Conservation (phyloP, 1,284 basidiomycete genomes). For the Melanopsichium pennsylvanicum region DNA sequence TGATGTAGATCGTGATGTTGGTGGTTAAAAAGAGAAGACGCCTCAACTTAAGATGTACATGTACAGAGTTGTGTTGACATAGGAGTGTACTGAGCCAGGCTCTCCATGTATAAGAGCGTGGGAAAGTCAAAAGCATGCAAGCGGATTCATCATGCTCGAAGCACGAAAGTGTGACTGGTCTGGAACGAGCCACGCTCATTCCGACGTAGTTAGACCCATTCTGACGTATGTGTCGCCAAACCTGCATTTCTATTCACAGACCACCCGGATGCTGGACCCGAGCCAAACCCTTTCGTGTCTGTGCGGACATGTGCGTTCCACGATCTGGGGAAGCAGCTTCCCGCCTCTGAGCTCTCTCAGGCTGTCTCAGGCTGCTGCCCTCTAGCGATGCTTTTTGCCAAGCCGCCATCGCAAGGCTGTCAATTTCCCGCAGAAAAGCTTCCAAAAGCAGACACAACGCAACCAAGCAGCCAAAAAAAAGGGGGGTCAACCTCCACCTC, state of each 20-base stretch:
- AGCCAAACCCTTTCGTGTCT: not conserved
- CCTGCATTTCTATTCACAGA: too few species aligned
- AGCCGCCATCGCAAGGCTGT: not conserved
- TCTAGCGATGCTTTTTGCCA: too few species aligned
- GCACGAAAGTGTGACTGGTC: not conserved
- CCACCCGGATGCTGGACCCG: too few species aligned
- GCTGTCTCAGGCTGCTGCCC: too few species aligned
- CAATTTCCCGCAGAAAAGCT: constrained; percentile 1
- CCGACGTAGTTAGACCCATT: constrained; percentile 9
- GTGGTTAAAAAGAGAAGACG: too few species aligned
- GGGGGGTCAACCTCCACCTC: constrained; percentile 11
- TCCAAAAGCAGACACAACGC: constrained; percentile 13
- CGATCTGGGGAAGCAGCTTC: too few species aligned
- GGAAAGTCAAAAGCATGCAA: constrained; percentile 12
- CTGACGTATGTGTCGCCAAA: constrained; percentile 35
- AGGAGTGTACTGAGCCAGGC: too few species aligned
- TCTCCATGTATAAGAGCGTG: too few species aligned
- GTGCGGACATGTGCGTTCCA: too few species aligned
- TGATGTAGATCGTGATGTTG: not conserved
- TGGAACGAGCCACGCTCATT: constrained; percentile 2
- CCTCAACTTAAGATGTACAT: too few species aligned
- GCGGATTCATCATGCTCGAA: constrained; percentile 21
- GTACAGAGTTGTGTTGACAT: too few species aligned
- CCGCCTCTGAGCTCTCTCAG: not conserved
- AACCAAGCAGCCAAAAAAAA: not conserved